These are phyloP conservation scores for Plenodomus lindquistii DNA, from an alignment of 2,329 filamentous ascomycete genomes.

Conservation along the genomic window DNA sequence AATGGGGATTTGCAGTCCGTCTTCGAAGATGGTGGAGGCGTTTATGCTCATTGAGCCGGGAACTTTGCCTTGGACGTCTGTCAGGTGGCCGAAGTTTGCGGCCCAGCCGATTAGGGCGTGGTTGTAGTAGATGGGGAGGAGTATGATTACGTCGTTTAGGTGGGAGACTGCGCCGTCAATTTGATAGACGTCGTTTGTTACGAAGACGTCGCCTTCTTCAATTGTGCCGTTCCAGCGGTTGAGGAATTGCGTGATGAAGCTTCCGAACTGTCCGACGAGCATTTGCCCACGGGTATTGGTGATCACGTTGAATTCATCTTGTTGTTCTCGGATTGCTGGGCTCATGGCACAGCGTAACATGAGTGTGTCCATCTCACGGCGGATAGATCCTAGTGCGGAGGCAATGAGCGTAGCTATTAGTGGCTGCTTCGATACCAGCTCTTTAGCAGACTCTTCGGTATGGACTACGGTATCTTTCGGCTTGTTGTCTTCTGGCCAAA, in stretches of 20 bases:
- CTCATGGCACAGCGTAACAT: constrained; percentile 58
- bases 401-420: constrained; percentile 52
- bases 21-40: constrained; percentile 53
- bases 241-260: constrained; percentile 55
- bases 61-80: constrained; percentile 51
- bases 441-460: constrained; percentile 43
- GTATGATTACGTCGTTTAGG: constrained; percentile 55
- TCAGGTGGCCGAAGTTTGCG: constrained; percentile 57
- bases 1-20: constrained; percentile 55
- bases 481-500: constrained; percentile 45
- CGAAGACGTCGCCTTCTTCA: constrained; percentile 55
- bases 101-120: constrained; percentile 53
- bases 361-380: constrained; percentile 56
- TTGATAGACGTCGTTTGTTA: constrained; percentile 57
- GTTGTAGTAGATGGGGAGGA: constrained; percentile 54
- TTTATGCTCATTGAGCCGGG: constrained; percentile 57
- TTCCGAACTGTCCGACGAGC: constrained; percentile 57
- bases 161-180: constrained; percentile 56
- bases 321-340: constrained; percentile 56
- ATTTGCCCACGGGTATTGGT: constrained; percentile 55
- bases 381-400: constrained; percentile 52
- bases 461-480: constrained; percentile 31
- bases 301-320: constrained; percentile 60
- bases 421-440: constrained; percentile 46
- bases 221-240: constrained; percentile 52